Evolutionary conservation across 352 stramenopile species (phyloP), one percentile per base, ranked within the genome.

Genomic region (Globisporangium cylindrosporum): DNA sequence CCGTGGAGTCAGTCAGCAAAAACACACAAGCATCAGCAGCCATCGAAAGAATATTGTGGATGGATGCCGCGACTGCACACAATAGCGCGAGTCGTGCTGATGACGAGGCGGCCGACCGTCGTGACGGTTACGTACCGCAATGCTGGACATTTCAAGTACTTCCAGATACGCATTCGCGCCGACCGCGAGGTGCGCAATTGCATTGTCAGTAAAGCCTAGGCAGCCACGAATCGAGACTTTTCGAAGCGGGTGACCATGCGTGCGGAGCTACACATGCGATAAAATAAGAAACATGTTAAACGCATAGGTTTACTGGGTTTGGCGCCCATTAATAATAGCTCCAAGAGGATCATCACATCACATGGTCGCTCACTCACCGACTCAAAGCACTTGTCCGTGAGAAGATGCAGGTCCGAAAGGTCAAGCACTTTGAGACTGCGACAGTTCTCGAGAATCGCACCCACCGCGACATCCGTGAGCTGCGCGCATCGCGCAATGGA

Each of bases 401-500:
- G 77, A 29, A 82, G 72, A 27, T 81, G 75, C 61, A 95, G 74
- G 62, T 93, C 87, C 24, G 87, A 92, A 14, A 93, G 66, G 69
- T 95, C 80, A 1, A 93, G 58, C 2, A 75, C 61, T 24, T 82
- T 86, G 36, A 93, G 67, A 6, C 74, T 75, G 7, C 76, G 81
- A 69, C 86, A 94, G 27, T 79, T 76, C 34, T 91, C 76, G 4
- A 94, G 62, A 34, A 88, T 75, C 0, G 73, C 67, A 0, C 66
- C 73, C 12, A 91, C 77, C 0, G 81, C 74, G 1, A 32, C 55
- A 48, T 95, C 78, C 1, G 76, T 88, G 5, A 95, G 66, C 57
- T 93, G 85, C 25, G 85, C 81, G 66, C 87, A 95, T 32, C 84
- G 73, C 4, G 87, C 84, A 3, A 95, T 61, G 14, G 85, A n/a